Percentiles rank a stretch among this genome's conserved stretches.
Evolutionary conservation across 768 basidiomycete species (phyloP).

Genomic region (Tephrocybe sp.): DNA sequence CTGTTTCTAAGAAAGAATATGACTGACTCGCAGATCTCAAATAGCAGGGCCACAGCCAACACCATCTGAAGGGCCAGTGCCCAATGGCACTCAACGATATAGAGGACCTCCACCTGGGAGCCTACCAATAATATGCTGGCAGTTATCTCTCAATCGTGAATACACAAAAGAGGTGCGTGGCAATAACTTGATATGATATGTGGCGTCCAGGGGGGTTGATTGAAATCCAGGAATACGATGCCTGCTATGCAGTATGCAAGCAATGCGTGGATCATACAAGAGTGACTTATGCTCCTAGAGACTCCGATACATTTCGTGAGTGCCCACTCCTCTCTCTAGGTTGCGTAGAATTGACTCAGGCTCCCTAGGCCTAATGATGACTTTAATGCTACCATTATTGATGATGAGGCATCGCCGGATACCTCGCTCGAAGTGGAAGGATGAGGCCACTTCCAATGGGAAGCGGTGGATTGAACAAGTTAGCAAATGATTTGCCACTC

Average conservation of each 20-base stretch:
- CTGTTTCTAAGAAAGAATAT: too few species aligned
- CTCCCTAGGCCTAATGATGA: constrained; percentile 62
- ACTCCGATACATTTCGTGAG: constrained; percentile 70
- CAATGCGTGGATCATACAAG: constrained; percentile 60
- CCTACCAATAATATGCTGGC: constrained; percentile 72
- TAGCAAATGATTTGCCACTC: constrained; percentile 6
- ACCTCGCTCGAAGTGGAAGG: constrained; percentile 73
- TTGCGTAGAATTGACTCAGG: background rate
- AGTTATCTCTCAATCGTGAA: constrained; percentile 75
- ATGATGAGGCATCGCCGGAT: constrained; percentile 87
- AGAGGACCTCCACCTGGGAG: constrained; percentile 12
- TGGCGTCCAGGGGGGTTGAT: constrained; percentile 13
- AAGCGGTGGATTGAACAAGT: constrained; percentile 88
- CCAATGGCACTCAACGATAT: constrained; percentile 11
- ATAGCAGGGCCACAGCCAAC: constrained; percentile 2
- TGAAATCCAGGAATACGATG: constrained; percentile 65
- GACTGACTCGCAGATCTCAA: too few species aligned
- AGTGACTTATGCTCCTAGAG: constrained; percentile 52
- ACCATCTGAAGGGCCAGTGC: background rate
- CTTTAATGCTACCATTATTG: constrained; percentile 72
- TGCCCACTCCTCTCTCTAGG: constrained; percentile 10
- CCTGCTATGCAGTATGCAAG: constrained; percentile 58
- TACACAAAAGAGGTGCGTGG: constrained; percentile 59
- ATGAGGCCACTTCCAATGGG: constrained; percentile 56
- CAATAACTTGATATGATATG: constrained; percentile 11